Evolutionary conservation across 2,329 filamentous ascomycete genomes (phyloP).

Genomic region (Diaporthe vaccinii): DNA sequence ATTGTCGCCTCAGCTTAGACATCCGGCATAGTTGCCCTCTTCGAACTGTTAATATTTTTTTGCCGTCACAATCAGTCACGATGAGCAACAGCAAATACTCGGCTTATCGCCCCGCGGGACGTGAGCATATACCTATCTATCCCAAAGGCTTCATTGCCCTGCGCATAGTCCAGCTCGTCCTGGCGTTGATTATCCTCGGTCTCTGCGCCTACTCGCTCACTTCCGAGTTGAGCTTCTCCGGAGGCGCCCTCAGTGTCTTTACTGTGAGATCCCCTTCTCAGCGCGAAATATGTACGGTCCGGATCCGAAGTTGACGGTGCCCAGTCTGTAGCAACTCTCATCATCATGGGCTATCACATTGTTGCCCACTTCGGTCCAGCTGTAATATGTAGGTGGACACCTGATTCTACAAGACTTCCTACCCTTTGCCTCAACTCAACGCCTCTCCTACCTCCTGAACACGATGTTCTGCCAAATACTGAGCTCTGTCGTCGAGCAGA

Average conservation of each 20-base stretch:
- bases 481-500: slow-evolving; percentile 49
- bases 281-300: slow-evolving; percentile 35
- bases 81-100: slow-evolving; percentile 45
- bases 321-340: slow-evolving; percentile 59
- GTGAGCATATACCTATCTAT: slow-evolving; percentile 61
- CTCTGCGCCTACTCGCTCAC: slow-evolving; percentile 60
- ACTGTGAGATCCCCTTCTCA: slow-evolving; percentile 53
- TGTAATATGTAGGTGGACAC: background rate
- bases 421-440: fast-evolving
- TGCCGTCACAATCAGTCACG: background rate
- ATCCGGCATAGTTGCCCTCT: background rate
- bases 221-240: slow-evolving; percentile 50
- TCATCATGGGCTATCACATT: slow-evolving; percentile 61
- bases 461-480: background rate
- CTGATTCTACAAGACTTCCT: slow-evolving; percentile 45
- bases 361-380: slow-evolving; percentile 54
- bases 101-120: slow-evolving; percentile 51
- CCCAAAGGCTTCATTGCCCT: slow-evolving; percentile 59
- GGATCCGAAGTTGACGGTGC: slow-evolving; percentile 19
- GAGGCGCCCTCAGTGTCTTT: slow-evolving; percentile 52
- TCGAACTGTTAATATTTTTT: background rate
- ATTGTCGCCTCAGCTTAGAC: background rate
- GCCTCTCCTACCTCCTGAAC: background rate
- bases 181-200: slow-evolving; percentile 61
- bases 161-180: slow-evolving; percentile 60